A percentile compares a stretch with the other conserved stretches of the same genome.
Conservation (phyloP, 192 early-diverging fungal genomes). For the Coemansia umbellata region DNA sequence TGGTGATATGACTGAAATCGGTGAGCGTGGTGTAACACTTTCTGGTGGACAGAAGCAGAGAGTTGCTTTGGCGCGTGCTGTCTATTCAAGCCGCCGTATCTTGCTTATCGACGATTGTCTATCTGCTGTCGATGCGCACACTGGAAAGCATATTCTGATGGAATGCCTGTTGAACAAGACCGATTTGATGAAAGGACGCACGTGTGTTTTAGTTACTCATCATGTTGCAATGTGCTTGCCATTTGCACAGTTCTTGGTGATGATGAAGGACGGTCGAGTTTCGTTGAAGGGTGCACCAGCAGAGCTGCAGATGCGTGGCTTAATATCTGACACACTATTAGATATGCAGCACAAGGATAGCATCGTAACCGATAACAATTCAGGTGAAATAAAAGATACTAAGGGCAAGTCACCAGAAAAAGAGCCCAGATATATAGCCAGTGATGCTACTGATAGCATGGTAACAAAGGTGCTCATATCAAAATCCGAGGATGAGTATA, state of each 20-base stretch:
- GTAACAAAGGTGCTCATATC: neutral
- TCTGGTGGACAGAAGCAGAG: conserved; percentile 84
- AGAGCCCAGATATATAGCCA: neutral
- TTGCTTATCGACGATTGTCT: conserved; percentile 83
- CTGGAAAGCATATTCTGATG: conserved; percentile 78
- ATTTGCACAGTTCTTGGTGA: conserved; percentile 49
- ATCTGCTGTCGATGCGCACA: conserved; percentile 92
- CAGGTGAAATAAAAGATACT: neutral
- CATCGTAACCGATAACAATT: neutral
- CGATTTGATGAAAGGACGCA: conserved; percentile 66
- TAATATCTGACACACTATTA: conserved; percentile 4
- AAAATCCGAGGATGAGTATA: conserved; percentile 11
- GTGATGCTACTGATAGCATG: conserved; percentile 24
- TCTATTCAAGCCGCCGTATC: conserved; percentile 66
- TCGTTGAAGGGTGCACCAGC: conserved; percentile 49
- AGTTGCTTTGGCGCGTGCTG: conserved; percentile 76
- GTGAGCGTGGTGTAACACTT: conserved; percentile 75
- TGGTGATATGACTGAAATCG: conserved; percentile 88
- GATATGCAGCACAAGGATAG: neutral
- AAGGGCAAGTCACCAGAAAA: neutral
- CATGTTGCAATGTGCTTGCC: conserved; percentile 61
- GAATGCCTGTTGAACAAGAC: conserved; percentile 60
- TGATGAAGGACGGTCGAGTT: conserved; percentile 59
- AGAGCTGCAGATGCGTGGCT: conserved; percentile 48
- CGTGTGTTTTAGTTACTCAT: conserved; percentile 84